Conservation (phyloP, 2,329 filamentous ascomycete genomes). For the Chrysoporthe austroafricana region DNA sequence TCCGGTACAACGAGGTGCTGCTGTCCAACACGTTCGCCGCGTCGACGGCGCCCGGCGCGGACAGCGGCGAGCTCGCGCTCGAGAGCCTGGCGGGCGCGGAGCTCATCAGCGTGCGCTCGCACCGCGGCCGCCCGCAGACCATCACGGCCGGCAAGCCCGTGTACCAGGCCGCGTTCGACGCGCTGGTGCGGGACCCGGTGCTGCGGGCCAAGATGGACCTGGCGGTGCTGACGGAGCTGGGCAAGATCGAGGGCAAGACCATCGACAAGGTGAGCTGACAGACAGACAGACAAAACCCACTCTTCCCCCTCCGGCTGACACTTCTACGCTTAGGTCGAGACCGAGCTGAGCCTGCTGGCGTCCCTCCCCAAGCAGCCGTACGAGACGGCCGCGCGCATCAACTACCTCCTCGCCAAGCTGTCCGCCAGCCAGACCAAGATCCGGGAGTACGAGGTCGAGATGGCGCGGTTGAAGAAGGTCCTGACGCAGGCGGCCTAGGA, state of each 20-base stretch:
- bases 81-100: slow-evolving; percentile 83
- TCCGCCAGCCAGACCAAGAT: slow-evolving; percentile 76
- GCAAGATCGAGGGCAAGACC: slow-evolving; percentile 70
- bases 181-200: slow-evolving; percentile 71
- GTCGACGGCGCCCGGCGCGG: slow-evolving; percentile 50
- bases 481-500: slow-evolving; percentile 46
- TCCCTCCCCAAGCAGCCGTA: slow-evolving; percentile 70
- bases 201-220: slow-evolving; percentile 76
- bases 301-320: not conserved
- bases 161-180: slow-evolving; percentile 80
- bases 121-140: slow-evolving; percentile 75
- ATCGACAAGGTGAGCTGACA: slow-evolving; percentile 62
- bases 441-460: slow-evolving; percentile 73
- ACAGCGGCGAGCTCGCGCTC: slow-evolving; percentile 73
- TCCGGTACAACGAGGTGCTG: slow-evolving; percentile 86
- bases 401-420: slow-evolving; percentile 76
- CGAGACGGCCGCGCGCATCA: slow-evolving; percentile 67
- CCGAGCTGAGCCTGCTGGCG: slow-evolving; percentile 73
- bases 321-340: slow-evolving; percentile 56
- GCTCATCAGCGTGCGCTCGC: slow-evolving; percentile 75
- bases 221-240: slow-evolving; percentile 68
- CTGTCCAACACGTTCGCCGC: slow-evolving; percentile 75
- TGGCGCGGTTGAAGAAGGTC: slow-evolving; percentile 71
- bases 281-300: no score
- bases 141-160: slow-evolving; percentile 86